These are phyloP conservation scores for Lichtheimia ornata DNA, from an alignment of 371 early-diverging fungal genomes.

Conservation along the genomic window DNA sequence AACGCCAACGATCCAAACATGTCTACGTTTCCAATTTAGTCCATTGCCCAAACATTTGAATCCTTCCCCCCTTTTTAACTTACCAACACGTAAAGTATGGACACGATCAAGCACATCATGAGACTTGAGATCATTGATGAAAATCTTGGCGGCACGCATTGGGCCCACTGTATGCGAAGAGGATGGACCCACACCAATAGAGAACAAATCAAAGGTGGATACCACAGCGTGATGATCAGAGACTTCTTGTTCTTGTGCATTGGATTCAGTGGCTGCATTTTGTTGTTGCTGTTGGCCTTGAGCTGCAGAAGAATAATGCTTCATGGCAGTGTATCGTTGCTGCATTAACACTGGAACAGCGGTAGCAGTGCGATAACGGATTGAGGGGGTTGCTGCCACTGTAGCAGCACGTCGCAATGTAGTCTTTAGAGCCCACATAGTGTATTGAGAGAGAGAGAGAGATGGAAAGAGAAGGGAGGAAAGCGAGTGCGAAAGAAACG, in stretches of 20 bases:
- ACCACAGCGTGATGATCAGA: conserved; percentile 83
- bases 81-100: conserved; percentile 68
- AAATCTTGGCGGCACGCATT: conserved; percentile 95
- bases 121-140: conserved; percentile 80
- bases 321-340: background rate
- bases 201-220: conserved; percentile 93
- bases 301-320: conserved; percentile 14
- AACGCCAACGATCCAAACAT: conserved; percentile 92
- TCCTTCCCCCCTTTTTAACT: conserved; percentile 2
- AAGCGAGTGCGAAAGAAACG: background rate
- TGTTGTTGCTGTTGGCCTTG: background rate
- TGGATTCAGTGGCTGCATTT: background rate
- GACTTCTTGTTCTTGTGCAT: background rate
- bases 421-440: background rate
- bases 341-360: background rate
- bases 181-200: conserved; percentile 94
- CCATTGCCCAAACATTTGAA: too few relatives aligned
- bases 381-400: background rate
- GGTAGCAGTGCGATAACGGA: background rate
- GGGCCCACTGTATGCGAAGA: conserved; percentile 94
- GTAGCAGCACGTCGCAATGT: conserved; percentile 1
- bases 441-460: background rate
- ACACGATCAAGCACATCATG: conserved; percentile 75
- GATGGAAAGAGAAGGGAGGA: background rate
- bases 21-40: conserved; percentile 44